phyloP scores from a whole-genome alignment of 2,329 filamentous ascomycete species.

The Aspergillus sp. region DNA sequence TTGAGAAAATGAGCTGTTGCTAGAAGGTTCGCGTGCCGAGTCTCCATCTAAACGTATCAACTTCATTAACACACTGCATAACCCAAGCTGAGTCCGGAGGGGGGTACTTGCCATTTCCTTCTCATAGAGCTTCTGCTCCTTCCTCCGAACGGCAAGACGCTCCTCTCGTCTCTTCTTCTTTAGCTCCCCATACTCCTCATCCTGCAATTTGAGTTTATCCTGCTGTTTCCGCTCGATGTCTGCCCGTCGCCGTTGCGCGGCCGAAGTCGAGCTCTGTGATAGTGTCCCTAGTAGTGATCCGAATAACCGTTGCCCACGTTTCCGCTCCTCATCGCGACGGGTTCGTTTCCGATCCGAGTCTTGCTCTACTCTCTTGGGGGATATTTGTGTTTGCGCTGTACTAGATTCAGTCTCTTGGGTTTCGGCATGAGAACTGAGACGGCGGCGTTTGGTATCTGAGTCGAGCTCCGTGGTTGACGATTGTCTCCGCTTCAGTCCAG shows the following conservation, averaged over 20 bases:
- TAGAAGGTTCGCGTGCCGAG: slow-evolving; percentile 73
- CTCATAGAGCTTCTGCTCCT: slow-evolving; percentile 76
- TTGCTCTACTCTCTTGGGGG: slow-evolving; percentile 26
- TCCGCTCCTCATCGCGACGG: slow-evolving; percentile 73
- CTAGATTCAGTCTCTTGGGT: slow-evolving; percentile 25
- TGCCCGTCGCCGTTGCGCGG: slow-evolving; percentile 69
- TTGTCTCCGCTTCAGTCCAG: slow-evolving; percentile 56
- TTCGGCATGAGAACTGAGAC: slow-evolving; percentile 47
- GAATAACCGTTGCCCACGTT: slow-evolving; percentile 82
- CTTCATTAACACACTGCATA: slow-evolving; percentile 27
- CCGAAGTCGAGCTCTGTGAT: slow-evolving; percentile 69
- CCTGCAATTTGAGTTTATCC: slow-evolving; percentile 77
- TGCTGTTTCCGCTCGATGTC: slow-evolving; percentile 84
- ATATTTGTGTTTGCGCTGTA: slow-evolving; percentile 30
- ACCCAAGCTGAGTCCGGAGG: neutral
- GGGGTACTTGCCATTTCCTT: slow-evolving; percentile 70
- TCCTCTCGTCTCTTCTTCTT: slow-evolving; percentile 68
- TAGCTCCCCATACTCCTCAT: slow-evolving; percentile 70
- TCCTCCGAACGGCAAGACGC: slow-evolving; percentile 63
- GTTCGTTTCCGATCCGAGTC: slow-evolving; percentile 25
- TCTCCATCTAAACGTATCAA: slow-evolving; percentile 64
- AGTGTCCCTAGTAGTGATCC: slow-evolving; percentile 79
- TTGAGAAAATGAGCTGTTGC: slow-evolving; percentile 73
- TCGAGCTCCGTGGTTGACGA: slow-evolving; percentile 57
- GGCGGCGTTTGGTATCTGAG: slow-evolving; percentile 55